Evolutionary conservation across 352 stramenopile species (phyloP).

Genomic region (Globisporangium paroecandrum): DNA sequence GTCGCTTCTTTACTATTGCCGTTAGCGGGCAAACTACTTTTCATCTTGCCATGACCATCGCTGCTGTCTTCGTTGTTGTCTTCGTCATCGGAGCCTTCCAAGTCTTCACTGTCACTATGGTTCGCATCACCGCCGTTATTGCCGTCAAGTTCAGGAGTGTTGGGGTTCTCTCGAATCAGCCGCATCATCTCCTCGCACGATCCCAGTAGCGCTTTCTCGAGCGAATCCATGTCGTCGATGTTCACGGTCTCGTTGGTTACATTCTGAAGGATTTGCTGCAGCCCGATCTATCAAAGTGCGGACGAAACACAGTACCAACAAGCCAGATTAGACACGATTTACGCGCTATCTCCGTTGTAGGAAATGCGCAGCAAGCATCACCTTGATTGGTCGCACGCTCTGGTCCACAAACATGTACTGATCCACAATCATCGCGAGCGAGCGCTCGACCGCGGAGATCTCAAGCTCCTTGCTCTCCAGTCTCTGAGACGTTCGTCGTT

Average conservation of each 20-base stretch:
- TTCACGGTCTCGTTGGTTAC: constrained; percentile 69
- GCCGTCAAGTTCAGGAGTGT: not conserved
- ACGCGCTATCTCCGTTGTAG: too few relatives aligned
- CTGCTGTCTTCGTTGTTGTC: constrained; percentile 6
- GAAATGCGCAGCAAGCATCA: too few relatives aligned
- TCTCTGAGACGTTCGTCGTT: constrained; percentile 56
- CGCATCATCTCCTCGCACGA: constrained; percentile 79
- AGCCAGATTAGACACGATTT: not conserved
- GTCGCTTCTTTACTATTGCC: constrained; percentile 17
- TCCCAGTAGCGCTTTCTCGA: constrained; percentile 56
- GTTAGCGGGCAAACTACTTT: not conserved
- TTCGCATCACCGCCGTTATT: not conserved
- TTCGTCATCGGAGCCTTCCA: constrained; percentile 10
- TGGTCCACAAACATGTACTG: constrained; percentile 85
- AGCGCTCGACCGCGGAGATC: constrained; percentile 53
- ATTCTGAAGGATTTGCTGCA: constrained; percentile 80
- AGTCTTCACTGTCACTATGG: not conserved
- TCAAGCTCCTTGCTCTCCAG: constrained; percentile 72
- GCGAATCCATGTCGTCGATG: constrained; percentile 52
- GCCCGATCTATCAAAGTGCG: constrained; percentile 43
- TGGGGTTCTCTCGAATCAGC: constrained; percentile 38
- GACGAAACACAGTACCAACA: not conserved
- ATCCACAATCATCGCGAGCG: constrained; percentile 66
- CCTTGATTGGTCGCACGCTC: constrained; percentile 72
- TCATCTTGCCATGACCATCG: constrained; percentile 8